Percentiles rank a stretch among this genome's conserved stretches.
phyloP scores from a whole-genome alignment of 805 yeast genomes.

The Metahyphopichia silvanorum region DNA sequence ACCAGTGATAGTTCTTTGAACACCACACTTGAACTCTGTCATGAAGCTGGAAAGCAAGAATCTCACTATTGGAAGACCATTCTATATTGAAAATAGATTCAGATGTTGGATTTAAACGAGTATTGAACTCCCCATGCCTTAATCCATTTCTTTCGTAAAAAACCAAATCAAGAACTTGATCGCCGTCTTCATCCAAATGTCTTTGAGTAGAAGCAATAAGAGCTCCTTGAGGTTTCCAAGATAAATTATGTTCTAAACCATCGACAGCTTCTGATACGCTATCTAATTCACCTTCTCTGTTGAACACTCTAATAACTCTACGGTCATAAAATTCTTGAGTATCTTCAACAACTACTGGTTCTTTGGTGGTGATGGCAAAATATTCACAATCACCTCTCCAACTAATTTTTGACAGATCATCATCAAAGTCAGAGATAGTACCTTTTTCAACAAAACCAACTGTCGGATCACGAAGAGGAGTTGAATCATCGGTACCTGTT shows the following conservation, averaged over 20 bases:
- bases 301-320: conserved; percentile 80
- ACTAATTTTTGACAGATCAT: conserved; percentile 48
- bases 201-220: conserved; percentile 81
- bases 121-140: conserved; percentile 79
- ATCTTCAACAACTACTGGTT: conserved; percentile 42
- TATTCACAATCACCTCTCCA: conserved; percentile 97
- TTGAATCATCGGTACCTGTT: conserved; percentile 57
- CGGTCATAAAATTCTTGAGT: conserved; percentile 42
- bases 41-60: conserved; percentile 63
- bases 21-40: conserved; percentile 85
- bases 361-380: conserved; percentile 66
- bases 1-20: conserved; percentile 93
- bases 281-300: conserved; percentile 72
- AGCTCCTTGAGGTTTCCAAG: conserved; percentile 93
- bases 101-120: conserved; percentile 52
- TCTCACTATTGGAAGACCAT: conserved; percentile 83
- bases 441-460: conserved; percentile 75
- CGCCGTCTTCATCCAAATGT: conserved; percentile 50
- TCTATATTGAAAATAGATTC: conserved; percentile 49
- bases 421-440: conserved; percentile 53
- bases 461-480: conserved; percentile 79
- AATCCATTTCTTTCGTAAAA: conserved; percentile 94
- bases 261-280: conserved; percentile 89
- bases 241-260: conserved; percentile 65
- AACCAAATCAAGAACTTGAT: conserved; percentile 49